Evolutionary conservation across 148 eudicot genomes (phyloP), one percentile per base, ranked within the genome.

Genomic region (Persicaria tinctoria): DNA sequence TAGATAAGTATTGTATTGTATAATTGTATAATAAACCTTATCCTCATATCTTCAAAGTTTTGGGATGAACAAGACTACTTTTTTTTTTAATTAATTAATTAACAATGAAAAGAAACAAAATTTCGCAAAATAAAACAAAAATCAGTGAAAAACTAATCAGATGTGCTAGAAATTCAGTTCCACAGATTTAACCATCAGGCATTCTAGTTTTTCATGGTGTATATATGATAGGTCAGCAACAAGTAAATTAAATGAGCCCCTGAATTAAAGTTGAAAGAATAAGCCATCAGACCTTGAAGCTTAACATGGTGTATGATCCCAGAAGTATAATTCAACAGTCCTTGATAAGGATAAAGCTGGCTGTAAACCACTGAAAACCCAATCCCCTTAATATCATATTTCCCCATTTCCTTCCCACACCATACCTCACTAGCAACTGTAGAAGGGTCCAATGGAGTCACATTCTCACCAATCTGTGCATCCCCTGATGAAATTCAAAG

Each of bases 281-380:
- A 27, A 32, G 38, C 38, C 13, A 63, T 7, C 66, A 72, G 82
- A 91, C 98, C 98, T 81, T 89, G 86, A 81, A 94, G 79, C 76
- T 75, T 87, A 41, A 90, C 98, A 84, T 94, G 98, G 84, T 94
- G 98, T 78, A 94, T 91, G 75, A 91, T 91, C 46, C 95, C 97
- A 74, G 98, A 94, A 56, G 98, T 88, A 82, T 94, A 94, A 80
- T 94, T 94, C 82, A 79, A 73, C 27, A 94, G 85, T 0, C 91
- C 93, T 74, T 89, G 81, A 84, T 83, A 94, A 17, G 98, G 96
- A 79, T 94, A 94, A 62, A 88, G 74, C 68, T 94, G 98, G 82
- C 86, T 89, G 54, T 94, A 94, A 81, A 91, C 79, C 76, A 77
- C 77, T 7, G 98, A 85, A 72, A 71, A 73, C 76, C 98, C 98